A percentile compares a stretch with the other conserved stretches of the same genome.
Conservation (phyloP, 129 eudicot species). For the Tagetes patula region DNA sequence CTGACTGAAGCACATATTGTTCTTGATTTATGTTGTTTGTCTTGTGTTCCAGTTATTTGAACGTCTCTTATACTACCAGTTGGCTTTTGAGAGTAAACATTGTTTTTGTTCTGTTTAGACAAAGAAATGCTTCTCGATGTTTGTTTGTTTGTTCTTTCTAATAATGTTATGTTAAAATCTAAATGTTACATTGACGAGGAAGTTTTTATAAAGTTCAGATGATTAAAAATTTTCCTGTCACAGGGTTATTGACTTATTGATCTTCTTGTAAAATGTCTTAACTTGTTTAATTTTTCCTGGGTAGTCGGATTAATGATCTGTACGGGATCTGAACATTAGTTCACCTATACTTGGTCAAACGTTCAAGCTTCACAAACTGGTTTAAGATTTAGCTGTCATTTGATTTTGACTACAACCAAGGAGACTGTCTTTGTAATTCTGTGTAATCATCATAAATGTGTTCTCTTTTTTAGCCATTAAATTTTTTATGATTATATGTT, state of each 20-base stretch:
- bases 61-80: background rate
- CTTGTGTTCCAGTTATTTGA: slow-evolving; percentile 6
- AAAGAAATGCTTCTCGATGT: slow-evolving; percentile 22
- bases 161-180: slow-evolving; percentile 24
- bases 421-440: too few relatives aligned
- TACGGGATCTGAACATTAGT: background rate
- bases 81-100: slow-evolving; percentile 21
- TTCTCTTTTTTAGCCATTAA: too few relatives aligned
- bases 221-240: slow-evolving; percentile 29
- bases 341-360: background rate
- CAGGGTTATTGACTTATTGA: background rate
- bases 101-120: slow-evolving; percentile 24
- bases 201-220: slow-evolving; percentile 23
- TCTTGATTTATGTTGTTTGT: slow-evolving; percentile 12
- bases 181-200: slow-evolving; percentile 28
- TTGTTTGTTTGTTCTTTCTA: slow-evolving; percentile 10
- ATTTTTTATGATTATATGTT: too few relatives aligned
- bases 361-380: background rate
- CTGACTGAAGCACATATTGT: slow-evolving; percentile 12
- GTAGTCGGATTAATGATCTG: background rate
- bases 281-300: background rate
- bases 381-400: background rate
- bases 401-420: too few relatives aligned
- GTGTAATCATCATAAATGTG: too few relatives aligned
- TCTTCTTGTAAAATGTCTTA: background rate